Evolutionary conservation across 1,284 basidiomycete genomes (phyloP), one percentile per base, ranked within the genome.

Genomic region (Marasmius tenuissimus): DNA sequence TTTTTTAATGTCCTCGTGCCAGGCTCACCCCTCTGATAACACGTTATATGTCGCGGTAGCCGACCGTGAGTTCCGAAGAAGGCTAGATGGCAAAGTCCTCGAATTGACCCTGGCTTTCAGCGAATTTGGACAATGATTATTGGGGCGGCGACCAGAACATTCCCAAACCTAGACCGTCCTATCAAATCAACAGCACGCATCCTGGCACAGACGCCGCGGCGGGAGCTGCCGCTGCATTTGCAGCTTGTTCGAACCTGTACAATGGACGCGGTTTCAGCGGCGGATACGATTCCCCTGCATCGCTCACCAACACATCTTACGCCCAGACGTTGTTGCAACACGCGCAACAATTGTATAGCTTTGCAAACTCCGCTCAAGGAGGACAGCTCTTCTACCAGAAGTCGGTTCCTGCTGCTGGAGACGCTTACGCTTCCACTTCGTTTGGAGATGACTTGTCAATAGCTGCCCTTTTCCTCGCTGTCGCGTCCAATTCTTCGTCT

Each of bases 181-280:
- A 86, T 75, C 86, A 88, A 67, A 86, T 97, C 68, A 94, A 95
- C 63, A 75, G 82, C 58, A 87, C 87, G 1, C 80, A 85, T 52
- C 94, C 95, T 0, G 96, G 96, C 40, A 97, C 96, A 0, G 96
- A 98, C 69, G 93, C 85, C 18, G 93, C 92, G 47, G 93, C 94
- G 0, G 84, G 86, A 35, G 85, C 91, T 11, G 86, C 94, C 0
- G 90, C 92, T 1, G 94, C 95, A 7, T 95, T 97, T 70, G 85
- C 95, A 9, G 85, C 94, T 0, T 94, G 91, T 67, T 89, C 94
- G 0, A 83, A 88, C 62, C 82, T 97, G 35, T 97, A 97, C 71
- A 79, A 85, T 49, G 82, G 81, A 58, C 79, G 75, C 50, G 67
- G 77, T 9, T 86, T 88, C 72, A 78, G 84, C 35, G 72, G 78